Evolutionary conservation across 2,329 filamentous ascomycete genomes (phyloP).

Genomic region (Colletotrichum costaricense): DNA sequence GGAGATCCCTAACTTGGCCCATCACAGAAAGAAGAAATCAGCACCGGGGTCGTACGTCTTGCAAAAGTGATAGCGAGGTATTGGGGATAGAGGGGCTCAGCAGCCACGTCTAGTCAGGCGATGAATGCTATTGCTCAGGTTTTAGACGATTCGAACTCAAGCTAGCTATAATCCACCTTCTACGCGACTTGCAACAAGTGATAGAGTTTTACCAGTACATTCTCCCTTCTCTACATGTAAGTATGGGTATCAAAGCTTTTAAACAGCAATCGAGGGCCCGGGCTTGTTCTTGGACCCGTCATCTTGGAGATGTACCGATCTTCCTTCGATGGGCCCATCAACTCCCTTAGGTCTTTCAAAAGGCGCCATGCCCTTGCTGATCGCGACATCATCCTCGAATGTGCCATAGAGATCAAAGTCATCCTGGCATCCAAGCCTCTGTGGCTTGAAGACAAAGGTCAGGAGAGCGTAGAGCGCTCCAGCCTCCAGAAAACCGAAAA

Average conservation of each 20-base stretch:
- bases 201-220: too few species aligned
- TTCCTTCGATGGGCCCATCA: constrained; percentile 11
- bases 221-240: too few species aligned
- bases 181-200: too few species aligned
- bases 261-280: background rate
- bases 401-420: constrained; percentile 34
- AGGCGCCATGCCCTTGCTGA: constrained; percentile 32
- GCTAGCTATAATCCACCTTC: background rate
- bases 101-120: background rate
- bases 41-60: constrained; percentile 29
- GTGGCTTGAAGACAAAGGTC: constrained; percentile 30
- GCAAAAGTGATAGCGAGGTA: constrained; percentile 16
- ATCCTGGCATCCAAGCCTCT: constrained; percentile 25
- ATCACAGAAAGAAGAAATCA: constrained; percentile 36
- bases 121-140: background rate
- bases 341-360: constrained; percentile 28
- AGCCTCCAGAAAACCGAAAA: constrained; percentile 35
- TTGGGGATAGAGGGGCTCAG: background rate
- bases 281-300: background rate
- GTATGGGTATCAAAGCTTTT: background rate
- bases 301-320: background rate
- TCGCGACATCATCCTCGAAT: constrained; percentile 31
- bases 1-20: background rate
- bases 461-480: constrained; percentile 26
- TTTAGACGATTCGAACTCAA: background rate